Percentiles rank a stretch among this genome's conserved stretches.
These are phyloP conservation scores for Pythium monospermum DNA, from an alignment of 352 stramenopile species.

Conservation along the genomic window DNA sequence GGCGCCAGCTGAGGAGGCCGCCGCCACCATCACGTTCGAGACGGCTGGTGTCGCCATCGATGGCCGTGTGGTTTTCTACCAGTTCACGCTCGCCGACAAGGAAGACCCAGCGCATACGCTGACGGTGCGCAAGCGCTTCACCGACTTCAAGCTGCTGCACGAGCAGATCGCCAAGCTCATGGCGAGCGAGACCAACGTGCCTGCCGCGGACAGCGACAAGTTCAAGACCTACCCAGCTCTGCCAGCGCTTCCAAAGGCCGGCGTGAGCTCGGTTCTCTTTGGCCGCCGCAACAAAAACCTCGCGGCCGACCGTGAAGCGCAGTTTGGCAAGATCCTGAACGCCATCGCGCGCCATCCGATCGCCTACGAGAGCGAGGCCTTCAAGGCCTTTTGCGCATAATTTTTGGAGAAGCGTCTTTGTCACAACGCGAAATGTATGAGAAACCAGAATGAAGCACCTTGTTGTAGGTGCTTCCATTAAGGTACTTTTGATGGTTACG, in stretches of 20 bases:
- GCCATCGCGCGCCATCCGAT: conserved; percentile 50
- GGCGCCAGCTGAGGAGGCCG: conserved; percentile 8
- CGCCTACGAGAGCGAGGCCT: conserved; percentile 35
- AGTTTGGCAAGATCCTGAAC: conserved; percentile 67
- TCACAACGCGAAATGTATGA: too few species aligned
- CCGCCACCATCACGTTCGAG: conserved; percentile 33
- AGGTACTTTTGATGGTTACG: too few species aligned
- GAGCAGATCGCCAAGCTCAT: conserved; percentile 44
- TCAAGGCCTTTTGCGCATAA: conserved; percentile 48
- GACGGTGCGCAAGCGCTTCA: conserved; percentile 64
- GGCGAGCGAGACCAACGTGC: conserved; percentile 51
- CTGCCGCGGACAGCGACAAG: conserved; percentile 34
- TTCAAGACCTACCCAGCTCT: conserved; percentile 59
- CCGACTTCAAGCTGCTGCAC: conserved; percentile 71
- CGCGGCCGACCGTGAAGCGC: conserved; percentile 47
- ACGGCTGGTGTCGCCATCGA: conserved; percentile 38
- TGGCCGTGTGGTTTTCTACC: conserved; percentile 57
- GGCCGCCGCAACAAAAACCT: conserved; percentile 44
- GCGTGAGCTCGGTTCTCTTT: conserved; percentile 34
- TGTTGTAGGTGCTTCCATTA: too few species aligned
- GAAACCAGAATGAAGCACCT: too few species aligned
- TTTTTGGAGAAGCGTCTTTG: too few species aligned
- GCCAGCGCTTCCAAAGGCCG: conserved; percentile 42
- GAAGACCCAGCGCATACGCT: conserved; percentile 37
- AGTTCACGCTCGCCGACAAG: conserved; percentile 41